Evolutionary conservation across 2,329 filamentous ascomycete genomes (phyloP), one percentile per base, ranked within the genome.

Genomic region (Colletotrichum magnum): DNA sequence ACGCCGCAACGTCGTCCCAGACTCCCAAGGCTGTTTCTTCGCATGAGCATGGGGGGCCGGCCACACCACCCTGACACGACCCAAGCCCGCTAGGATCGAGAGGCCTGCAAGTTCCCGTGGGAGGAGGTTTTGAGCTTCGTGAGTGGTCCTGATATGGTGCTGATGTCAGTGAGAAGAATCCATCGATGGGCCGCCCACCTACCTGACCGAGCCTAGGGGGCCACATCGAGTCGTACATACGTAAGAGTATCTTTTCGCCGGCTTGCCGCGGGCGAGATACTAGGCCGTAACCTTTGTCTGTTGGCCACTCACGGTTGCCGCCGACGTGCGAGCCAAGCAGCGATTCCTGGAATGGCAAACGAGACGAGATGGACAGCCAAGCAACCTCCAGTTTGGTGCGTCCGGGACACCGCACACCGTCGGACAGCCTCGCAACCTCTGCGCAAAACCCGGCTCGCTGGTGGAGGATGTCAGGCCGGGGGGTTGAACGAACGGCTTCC

Each of bases 1-100:
- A 26, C 32, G n/a, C 47, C 15, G 5, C 56, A 53, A 57, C 32
- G 21, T 54, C 45, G 28, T 58, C 56, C 54, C 50, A 69, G 50
- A 36, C 2, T 47, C 45, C 15, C 45, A 16, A 47, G 62, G 41
- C 62, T 59, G 50, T 57, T 57, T 66, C 56, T 47, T 41, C 24
- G 26, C 41, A 32, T 28, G 21, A 66, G 41, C 50, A 59, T 15
- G 45, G 28, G 57, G 50, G n/a, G 12, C 24, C 50, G 41, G 28
- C 18, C 16, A 43, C 32, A 66, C 66, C 39, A 50, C 67, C 67
- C 57, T 48, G 57, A 66, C 62, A 67, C 43, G n/a, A 67, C 62
- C 50, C 67, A 69, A 69, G 62, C 62, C 66, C 62, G 36, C 66
- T 67, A 57, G 66, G 57, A 67, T 69, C 67, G 62, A 15, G 51